Evolutionary conservation across 139 green algal genomes (phyloP).

Genomic region (Auxenochlorella pyrenoidosa): DNA sequence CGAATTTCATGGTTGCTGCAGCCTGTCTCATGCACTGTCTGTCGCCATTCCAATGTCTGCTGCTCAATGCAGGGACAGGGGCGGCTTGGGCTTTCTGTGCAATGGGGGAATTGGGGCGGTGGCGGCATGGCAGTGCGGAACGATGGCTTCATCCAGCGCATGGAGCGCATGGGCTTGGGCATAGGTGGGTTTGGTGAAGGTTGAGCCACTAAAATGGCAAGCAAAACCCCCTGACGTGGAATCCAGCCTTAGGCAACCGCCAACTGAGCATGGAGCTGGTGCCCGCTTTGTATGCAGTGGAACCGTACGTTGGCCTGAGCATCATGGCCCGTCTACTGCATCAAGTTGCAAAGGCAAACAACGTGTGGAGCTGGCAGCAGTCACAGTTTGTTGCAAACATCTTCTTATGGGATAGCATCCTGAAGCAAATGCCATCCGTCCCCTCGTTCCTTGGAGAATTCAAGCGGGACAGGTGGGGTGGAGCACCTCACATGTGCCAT

Average conservation of each 20-base stretch:
- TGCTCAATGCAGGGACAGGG: neutral
- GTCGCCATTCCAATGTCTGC: neutral
- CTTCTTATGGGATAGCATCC: slow-evolving; percentile 31
- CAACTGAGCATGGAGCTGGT: neutral
- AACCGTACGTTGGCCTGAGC: slow-evolving; percentile 56
- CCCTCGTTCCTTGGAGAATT: slow-evolving; percentile 42
- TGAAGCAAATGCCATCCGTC: neutral
- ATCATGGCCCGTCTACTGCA: slow-evolving; percentile 47
- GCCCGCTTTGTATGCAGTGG: neutral
- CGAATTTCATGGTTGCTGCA: too few species aligned
- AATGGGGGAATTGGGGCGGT: slow-evolving; percentile 67
- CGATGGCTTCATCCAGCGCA: slow-evolving; percentile 42
- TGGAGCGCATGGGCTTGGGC: slow-evolving; percentile 76
- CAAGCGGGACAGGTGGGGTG: neutral
- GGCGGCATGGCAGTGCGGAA: slow-evolving; percentile 55
- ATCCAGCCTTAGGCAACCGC: too few species aligned
- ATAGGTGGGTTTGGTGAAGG: slow-evolving; percentile 44
- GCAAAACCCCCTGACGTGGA: too few species aligned
- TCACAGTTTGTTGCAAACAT: slow-evolving; percentile 24
- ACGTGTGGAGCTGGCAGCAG: slow-evolving; percentile 24
- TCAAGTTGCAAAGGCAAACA: neutral
- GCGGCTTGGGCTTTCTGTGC: slow-evolving; percentile 30
- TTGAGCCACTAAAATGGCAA: too few species aligned
- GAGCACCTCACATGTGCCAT: neutral
- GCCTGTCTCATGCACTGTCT: too few species aligned